Evolutionary conservation across 2,329 filamentous ascomycete species (phyloP).

Genomic region (Aureobasidium sp.): DNA sequence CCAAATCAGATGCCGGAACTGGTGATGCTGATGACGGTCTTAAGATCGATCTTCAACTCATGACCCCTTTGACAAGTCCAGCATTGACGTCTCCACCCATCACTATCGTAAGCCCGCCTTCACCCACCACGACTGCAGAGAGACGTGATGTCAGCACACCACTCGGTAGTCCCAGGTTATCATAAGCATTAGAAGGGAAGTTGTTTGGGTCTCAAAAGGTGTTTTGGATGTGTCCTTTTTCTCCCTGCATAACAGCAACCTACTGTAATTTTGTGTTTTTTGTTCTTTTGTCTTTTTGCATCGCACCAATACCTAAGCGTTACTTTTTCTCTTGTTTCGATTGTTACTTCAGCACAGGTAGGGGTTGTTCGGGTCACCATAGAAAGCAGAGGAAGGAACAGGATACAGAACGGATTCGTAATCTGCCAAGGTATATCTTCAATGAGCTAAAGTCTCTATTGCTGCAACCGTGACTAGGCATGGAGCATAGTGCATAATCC

Average conservation of each 20-base stretch:
- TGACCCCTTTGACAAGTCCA: conserved; percentile 16
- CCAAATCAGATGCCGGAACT: conserved; percentile 14
- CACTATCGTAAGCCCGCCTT: conserved; percentile 27
- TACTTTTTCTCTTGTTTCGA: too few species aligned
- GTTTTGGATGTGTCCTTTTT: background rate
- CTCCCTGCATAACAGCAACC: background rate
- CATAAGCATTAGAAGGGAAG: background rate
- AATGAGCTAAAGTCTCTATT: too few species aligned
- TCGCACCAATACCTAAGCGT: conserved; percentile 1
- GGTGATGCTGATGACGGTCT: background rate
- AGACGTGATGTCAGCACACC: background rate
- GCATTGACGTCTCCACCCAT: conserved; percentile 19
- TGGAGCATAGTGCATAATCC: too few species aligned
- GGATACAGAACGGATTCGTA: too few species aligned
- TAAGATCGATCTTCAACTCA: conserved; percentile 16
- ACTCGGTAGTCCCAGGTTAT: background rate
- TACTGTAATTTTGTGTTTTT: background rate
- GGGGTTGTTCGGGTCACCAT: too few species aligned
- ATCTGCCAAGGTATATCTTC: too few species aligned
- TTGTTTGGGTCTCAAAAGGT: background rate
- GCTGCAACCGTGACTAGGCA: too few species aligned
- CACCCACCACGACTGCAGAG: conserved; percentile 19
- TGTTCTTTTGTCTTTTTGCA: background rate
- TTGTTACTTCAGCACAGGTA: too few species aligned
- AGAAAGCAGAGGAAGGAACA: too few species aligned